Evolutionary conservation across 2,329 filamentous ascomycete species (phyloP), one percentile per base, ranked within the genome.

Genomic region (Phialemonium atrogriseum): DNA sequence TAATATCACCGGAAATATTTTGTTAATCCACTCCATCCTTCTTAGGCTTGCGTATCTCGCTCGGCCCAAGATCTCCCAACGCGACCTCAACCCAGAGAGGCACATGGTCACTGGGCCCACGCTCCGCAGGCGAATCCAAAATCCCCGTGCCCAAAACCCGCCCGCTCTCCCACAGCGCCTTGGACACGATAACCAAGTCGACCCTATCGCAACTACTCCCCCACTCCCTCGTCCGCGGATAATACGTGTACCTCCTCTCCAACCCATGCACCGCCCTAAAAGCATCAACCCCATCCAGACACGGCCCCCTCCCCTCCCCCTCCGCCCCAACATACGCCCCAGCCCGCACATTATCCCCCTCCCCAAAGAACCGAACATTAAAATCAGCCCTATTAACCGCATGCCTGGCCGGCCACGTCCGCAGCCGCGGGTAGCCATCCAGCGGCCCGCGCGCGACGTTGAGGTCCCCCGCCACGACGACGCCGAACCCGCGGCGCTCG

Each of bases 81-180:
- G 19, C 36, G 27, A 50, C 29, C 23, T 51, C 50, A 12, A 62
- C 58, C 55, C 57, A 68, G 5, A 75, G 44, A 1, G 69, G 68
- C 11, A 68, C 65, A 52, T 73, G 68, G 49, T 73, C 68, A 45
- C 68, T 72, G 3, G 60, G 55, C 1, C 66, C 67, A 23, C 69
- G 53, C 37, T 71, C 68, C 37, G 47, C 43, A 5, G 52, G 50
- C 21, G 51, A 51, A 16, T 64, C 55, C 33, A 58, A 42, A 5
- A 57, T 56, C 4, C 47, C 50, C 5, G 51, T 49, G 10, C 36
- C 39, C 3, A 44, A 7, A 16, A 57, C 37, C 9, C 37, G 28
- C 3, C 43, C 44, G 5, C 27, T 32, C 6, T 42, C 32, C 25
- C 40, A 56, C 8, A 68, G 39, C 1, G 27, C 37, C 30, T 40